A percentile compares a stretch with the other conserved stretches of the same genome.
Conservation (phyloP, 164 flowering plant genomes). For the Vitis cinerea region DNA sequence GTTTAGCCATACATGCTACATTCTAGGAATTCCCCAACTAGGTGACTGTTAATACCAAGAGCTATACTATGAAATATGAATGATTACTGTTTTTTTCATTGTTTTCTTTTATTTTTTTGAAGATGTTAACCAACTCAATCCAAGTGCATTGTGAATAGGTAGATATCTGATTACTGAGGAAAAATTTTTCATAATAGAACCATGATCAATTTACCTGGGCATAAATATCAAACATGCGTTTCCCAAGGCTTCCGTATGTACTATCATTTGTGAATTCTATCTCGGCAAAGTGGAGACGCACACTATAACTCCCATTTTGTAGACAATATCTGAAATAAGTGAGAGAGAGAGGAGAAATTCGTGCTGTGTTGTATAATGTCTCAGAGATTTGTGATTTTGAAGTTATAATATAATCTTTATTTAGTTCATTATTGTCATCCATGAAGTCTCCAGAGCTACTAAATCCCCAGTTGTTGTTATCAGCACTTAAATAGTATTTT, state of each 20-base stretch:
- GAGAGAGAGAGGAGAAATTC: constrained; percentile 58
- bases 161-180: no score
- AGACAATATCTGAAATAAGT: constrained; percentile 60
- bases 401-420: constrained; percentile 27
- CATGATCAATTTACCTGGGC: constrained; percentile 45
- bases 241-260: constrained; percentile 62
- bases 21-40: no score
- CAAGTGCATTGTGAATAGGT: neutral
- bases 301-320: constrained; percentile 53
- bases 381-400: constrained; percentile 29
- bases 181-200: no score
- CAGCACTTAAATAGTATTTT: constrained; percentile 21
- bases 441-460: constrained; percentile 79
- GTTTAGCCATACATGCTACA: no score
- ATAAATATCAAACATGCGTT: constrained; percentile 63
- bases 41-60: no score
- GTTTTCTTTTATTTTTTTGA: neutral
- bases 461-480: constrained; percentile 52
- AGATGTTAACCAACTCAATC: neutral
- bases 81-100: no score
- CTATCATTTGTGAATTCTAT: constrained; percentile 49
- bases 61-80: no score
- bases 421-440: constrained; percentile 48
- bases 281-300: constrained; percentile 73
- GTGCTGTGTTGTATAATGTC: constrained; percentile 54